Evolutionary conservation across 2,329 filamentous ascomycete species (phyloP).

Genomic region (Fusarium avenaceum): DNA sequence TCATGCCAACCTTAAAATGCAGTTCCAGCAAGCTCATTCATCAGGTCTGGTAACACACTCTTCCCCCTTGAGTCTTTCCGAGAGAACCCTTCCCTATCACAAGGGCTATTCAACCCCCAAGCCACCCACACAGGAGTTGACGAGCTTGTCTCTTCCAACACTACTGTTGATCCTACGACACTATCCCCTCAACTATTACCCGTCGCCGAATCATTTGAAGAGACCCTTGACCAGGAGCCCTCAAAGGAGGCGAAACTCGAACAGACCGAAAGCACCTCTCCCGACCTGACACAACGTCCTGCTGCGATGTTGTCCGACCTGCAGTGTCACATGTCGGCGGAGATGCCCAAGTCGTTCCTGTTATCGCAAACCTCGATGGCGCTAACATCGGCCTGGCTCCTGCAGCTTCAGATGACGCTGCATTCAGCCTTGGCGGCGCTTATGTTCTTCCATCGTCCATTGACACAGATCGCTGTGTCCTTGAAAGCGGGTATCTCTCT

Average conservation of each 20-base stretch:
- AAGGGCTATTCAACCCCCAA: conserved; percentile 68
- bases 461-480: conserved; percentile 81
- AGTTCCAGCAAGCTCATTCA: conserved; percentile 63
- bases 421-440: conserved; percentile 77
- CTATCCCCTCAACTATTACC: conserved; percentile 70
- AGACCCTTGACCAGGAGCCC: conserved; percentile 50
- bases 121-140: conserved; percentile 58
- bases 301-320: conserved; percentile 99
- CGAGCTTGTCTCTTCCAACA: conserved; percentile 57
- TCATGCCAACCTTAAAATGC: conserved; percentile 63
- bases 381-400: conserved; percentile 60
- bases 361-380: conserved; percentile 58
- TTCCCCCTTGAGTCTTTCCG: conserved; percentile 59
- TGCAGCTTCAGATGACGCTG: conserved; percentile 71
- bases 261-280: conserved; percentile 62
- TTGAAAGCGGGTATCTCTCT: conserved; percentile 83
- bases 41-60: conserved; percentile 58
- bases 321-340: conserved; percentile 98
- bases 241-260: conserved; percentile 44
- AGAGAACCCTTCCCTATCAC: conserved; percentile 68
- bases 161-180: conserved; percentile 72
- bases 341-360: conserved; percentile 64
- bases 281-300: conserved; percentile 99
- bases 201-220: conserved; percentile 59
- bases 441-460: conserved; percentile 75